Base-by-base conservation (phyloP, 805 yeast genomes). In the Starmerella asiatica region DNA sequence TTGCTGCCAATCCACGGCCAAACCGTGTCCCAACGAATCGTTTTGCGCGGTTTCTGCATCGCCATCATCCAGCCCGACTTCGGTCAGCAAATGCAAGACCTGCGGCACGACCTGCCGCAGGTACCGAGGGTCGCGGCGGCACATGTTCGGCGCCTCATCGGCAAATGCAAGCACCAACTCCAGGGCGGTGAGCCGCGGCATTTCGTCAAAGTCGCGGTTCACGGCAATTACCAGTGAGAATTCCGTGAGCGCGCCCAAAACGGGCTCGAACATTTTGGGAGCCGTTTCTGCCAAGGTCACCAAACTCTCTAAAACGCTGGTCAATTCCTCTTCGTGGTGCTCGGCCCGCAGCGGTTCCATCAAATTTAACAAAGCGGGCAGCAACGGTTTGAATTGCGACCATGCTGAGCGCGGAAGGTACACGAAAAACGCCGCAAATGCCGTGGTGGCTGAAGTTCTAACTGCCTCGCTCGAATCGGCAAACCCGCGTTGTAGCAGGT, bases 101-200 rank as follows among this genome's bases (percentile, higher is more conserved):
- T 75, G 72, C 38, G 79, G 62, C 26, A 91, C 81, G 57, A 88
- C 68, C 14, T 76, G 65, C 36, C 73, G 69, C 0, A 88, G 74
- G 59, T 85, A 91, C 6, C 71, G 62, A 5, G 78, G 69, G 50
- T 82, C 82, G 24, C 75, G 62, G 56, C 81, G 81, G 65, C 97
- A 88, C 98, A 91, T 91, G 37, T 76, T 76, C 29, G 98, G 97
- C 8, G 95, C 80, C 20, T 81, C 79, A 57, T 91, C 98, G 44
- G 91, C 75, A 56, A 91, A 91, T 0, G 94, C 80, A 5, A 94
- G 82, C 50, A 85, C 65, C 42, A 91, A 69, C 62, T 91, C 98
- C 46, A 91, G 64, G 4, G 95, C 91, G 1, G 91, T 79, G 52
- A 83, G 67, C 56, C 98, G 73, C 4, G 95, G 77, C 35, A 66